Base-by-base conservation (phyloP, 345 rosid species). In the Rhodomyrtus tomentosa region DNA sequence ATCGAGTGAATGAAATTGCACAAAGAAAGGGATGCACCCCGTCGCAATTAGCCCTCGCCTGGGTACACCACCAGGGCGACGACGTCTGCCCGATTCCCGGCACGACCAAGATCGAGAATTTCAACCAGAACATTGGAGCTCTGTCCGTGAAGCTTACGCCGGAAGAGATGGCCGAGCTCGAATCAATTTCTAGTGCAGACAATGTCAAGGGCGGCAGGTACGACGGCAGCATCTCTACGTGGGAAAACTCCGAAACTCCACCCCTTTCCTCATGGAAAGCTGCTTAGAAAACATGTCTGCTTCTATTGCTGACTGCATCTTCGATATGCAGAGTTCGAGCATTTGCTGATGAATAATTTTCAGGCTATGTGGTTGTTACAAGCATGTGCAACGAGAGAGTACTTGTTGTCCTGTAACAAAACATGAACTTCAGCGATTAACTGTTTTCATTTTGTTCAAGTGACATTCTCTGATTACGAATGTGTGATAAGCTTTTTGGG, bases 111-210 rank as follows among this genome's bases (percentile, higher is more conserved):
- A 52, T 52, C 9, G 82, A 84, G 49, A 84, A 84, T 45, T 84
- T 88, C 38, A 51, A 88, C 82, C 84, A 86, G 82, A 88, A 88
- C 80, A 72, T 86, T 53, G 82, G 82, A 72, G 88, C 88, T 52
- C 87, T 92, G 85, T 91, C 93, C 2, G 90, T 94, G 81, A 93
- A 93, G 80, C 90, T 94, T 36, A 86, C 93, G 55, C 87, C 83
- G 1, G 93, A 92, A 84, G 95, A 93, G 83, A 91, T 92, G 91
- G 86, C 89, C 45, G 91, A 94, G 86, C 92, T 93, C 2, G 94
- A 94, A 86, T 82, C 83, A 38, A 92, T 92, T 81, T 93, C 90
- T 42, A 84, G 87, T 21, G 88, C 89, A 0, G 90, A 86, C 59
- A 83, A 82, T 2, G 90, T 91, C 48, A 92, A 92, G 81, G 93